Evolutionary conservation across 257 asterid genomes (phyloP).

Genomic region (Primulina tabacum): DNA sequence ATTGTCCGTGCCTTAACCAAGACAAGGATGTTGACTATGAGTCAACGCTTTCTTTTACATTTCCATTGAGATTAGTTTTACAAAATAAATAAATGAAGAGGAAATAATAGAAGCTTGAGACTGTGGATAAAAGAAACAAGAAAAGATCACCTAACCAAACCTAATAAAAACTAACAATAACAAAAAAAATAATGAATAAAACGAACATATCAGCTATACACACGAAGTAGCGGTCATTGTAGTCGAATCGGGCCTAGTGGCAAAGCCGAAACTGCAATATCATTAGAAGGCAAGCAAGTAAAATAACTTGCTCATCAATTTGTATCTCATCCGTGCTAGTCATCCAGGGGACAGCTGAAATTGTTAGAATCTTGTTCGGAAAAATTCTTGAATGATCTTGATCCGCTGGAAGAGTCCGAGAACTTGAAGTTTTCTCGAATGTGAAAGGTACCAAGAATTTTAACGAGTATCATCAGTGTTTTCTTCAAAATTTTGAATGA

Average conservation of each 20-base stretch:
- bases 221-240: neutral
- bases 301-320: neutral
- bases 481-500: neutral
- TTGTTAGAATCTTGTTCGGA: slow-evolving; percentile 25
- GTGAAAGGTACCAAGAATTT: neutral
- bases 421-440: neutral
- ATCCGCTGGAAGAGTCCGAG: neutral
- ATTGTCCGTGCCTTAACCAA: too few relatives aligned
- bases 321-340: neutral
- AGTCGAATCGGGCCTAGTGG: neutral
- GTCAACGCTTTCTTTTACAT: neutral
- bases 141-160: neutral
- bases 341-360: slow-evolving; percentile 10
- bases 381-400: neutral
- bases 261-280: neutral
- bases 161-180: neutral
- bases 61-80: neutral
- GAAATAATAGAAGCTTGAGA: neutral
- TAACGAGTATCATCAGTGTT: neutral
- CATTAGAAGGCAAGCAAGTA: neutral
- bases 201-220: neutral
- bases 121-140: neutral
- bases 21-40: neutral
- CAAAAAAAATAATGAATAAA: neutral
- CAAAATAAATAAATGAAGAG: neutral